A percentile compares a stretch with the other conserved stretches of the same genome.
Evolutionary conservation across 805 yeast genomes (phyloP).

Genomic region (Ogataea minuta): DNA sequence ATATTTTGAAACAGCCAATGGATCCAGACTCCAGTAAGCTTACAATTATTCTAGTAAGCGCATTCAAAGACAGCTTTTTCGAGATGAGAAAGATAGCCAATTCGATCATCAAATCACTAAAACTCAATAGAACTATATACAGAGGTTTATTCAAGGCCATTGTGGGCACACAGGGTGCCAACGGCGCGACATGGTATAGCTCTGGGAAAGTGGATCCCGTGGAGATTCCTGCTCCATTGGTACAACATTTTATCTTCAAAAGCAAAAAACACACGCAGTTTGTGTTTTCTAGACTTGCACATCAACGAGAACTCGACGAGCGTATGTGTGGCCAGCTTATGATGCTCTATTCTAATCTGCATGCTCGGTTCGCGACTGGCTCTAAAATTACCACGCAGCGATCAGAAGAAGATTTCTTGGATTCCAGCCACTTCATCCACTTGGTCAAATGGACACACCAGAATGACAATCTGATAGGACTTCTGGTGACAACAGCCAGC

Average conservation of each 20-base stretch:
- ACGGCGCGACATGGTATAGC: constrained; percentile 29
- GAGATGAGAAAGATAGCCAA: constrained; percentile 64
- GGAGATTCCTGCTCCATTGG: constrained; percentile 54
- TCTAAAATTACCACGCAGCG: constrained; percentile 16
- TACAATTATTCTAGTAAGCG: constrained; percentile 50
- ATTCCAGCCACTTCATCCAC: constrained; percentile 25
- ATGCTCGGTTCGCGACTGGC: constrained; percentile 8
- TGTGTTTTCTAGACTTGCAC: constrained; percentile 32
- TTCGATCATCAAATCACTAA: constrained; percentile 45
- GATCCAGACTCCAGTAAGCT: constrained; percentile 32
- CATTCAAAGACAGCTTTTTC: constrained; percentile 77
- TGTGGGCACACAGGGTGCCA: constrained; percentile 30
- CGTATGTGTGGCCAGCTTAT: constrained; percentile 26
- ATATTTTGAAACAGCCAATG: constrained; percentile 13
- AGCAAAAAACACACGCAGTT: constrained; percentile 67
- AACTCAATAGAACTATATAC: constrained; percentile 35
- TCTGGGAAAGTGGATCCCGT: constrained; percentile 43
- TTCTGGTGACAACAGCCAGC: constrained; percentile 32
- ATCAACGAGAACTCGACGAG: constrained; percentile 17
- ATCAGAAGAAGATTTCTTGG: constrained; percentile 11
- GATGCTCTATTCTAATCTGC: constrained; percentile 29
- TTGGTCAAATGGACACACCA: constrained; percentile 28
- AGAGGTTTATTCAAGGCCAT: constrained; percentile 30
- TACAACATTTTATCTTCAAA: constrained; percentile 81
- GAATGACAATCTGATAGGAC: constrained; percentile 26